Evolutionary conservation across 73 alveolate genomes (phyloP).

Genomic region (Uronychia setigera): DNA sequence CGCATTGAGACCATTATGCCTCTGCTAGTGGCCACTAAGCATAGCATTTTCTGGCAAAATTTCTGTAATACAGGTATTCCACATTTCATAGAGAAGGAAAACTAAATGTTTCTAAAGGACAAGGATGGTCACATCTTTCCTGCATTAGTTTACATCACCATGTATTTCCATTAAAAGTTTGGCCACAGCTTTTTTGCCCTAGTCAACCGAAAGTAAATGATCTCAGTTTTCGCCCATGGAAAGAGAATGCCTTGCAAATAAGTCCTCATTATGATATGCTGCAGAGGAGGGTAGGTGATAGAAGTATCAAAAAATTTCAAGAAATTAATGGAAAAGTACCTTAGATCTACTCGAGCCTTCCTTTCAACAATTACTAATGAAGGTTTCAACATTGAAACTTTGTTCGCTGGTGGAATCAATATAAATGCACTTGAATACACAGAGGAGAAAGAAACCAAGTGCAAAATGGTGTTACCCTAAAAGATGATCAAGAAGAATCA

Average conservation of each 20-base stretch:
- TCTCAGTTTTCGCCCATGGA: neutral
- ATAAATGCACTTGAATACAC: neutral
- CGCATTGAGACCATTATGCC: neutral
- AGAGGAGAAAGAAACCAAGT: neutral
- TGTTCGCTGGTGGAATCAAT: neutral
- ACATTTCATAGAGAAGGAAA: neutral
- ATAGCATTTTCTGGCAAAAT: neutral
- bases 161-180: neutral
- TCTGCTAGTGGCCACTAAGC: neutral
- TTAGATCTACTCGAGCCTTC: neutral
- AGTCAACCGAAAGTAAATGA: neutral
- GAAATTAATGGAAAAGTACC: neutral
- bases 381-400: neutral
- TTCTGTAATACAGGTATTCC: neutral
- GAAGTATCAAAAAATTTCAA: neutral
- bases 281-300: neutral
- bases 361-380: neutral
- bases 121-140: conserved; percentile 1
- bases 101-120: neutral
- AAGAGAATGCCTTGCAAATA: neutral
- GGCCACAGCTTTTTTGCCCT: neutral
- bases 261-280: neutral
- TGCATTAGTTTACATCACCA: neutral
- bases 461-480: neutral
- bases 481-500: neutral